Conservation (phyloP, 1,284 basidiomycete genomes). For the Fomitopsis schrenkii region DNA sequence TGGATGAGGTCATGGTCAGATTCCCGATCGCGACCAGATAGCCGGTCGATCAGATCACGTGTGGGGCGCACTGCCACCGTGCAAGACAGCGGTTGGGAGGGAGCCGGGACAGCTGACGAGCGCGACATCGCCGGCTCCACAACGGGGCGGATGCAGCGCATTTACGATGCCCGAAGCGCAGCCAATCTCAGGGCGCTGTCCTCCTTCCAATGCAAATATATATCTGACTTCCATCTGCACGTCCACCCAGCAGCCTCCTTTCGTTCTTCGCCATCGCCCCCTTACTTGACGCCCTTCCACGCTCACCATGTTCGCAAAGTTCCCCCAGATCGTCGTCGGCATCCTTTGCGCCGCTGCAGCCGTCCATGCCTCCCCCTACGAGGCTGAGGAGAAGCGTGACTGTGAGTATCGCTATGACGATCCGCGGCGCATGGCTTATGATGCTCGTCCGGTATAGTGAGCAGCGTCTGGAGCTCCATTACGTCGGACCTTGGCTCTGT, state of each 20-base stretch:
- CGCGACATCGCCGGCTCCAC: neutral
- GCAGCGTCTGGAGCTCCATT: constrained; percentile 22
- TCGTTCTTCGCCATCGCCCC: neutral
- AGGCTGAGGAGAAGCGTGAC: constrained; percentile 1
- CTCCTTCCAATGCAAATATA: too few relatives aligned
- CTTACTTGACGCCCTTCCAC: neutral
- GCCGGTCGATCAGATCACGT: neutral
- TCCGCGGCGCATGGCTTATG: neutral
- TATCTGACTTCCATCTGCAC: neutral
- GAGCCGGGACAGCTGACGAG: neutral
- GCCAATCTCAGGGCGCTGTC: neutral
- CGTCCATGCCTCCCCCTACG: neutral
- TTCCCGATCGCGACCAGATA: neutral
- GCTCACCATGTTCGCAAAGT: neutral
- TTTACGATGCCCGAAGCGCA: neutral
- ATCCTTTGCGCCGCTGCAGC: neutral
- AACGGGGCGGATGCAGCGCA: neutral
- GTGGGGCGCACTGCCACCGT: too few relatives aligned
- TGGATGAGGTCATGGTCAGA: neutral
- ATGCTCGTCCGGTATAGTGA: constrained; percentile 13
- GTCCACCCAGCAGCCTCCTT: neutral
- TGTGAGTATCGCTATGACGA: neutral
- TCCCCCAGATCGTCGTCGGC: neutral
- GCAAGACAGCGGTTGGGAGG: neutral
- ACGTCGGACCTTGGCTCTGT: constrained; percentile 27